A percentile compares a stretch with the other conserved stretches of the same genome.
These are phyloP conservation scores for Kingdonia uniflora DNA, from an alignment of 164 flowering plant species.

Conservation along the genomic window DNA sequence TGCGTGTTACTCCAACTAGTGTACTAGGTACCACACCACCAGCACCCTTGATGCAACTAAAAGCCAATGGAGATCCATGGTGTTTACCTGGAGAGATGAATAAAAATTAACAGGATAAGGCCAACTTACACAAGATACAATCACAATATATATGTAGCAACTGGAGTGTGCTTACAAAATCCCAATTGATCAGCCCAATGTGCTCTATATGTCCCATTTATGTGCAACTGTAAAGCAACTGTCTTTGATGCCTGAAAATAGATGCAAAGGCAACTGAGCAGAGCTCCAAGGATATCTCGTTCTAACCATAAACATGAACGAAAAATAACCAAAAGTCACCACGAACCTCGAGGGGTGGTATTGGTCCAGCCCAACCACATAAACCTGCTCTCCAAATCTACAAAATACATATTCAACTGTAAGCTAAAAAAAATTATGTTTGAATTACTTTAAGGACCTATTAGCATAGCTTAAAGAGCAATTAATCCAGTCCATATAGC, in stretches of 20 bases:
- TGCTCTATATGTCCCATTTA: conserved; percentile 90
- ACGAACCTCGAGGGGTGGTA: conserved; percentile 86
- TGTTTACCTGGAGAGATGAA: conserved; percentile 41
- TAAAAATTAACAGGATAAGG: conserved; percentile 1
- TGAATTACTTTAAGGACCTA: conserved; percentile 4
- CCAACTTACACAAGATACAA: neutral
- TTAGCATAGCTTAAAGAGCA: neutral
- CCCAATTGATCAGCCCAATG: conserved; percentile 93
- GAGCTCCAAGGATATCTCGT: neutral
- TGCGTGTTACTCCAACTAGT: conserved; percentile 60
- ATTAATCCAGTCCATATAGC: neutral
- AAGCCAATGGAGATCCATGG: conserved; percentile 65
- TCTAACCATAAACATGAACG: neutral
- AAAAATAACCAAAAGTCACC: neutral
- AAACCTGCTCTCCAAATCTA: conserved; percentile 91
- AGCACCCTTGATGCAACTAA: conserved; percentile 63
- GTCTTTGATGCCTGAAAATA: conserved; percentile 41
- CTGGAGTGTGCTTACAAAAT: conserved; percentile 42
- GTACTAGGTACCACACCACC: conserved; percentile 84
- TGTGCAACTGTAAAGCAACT: conserved; percentile 48
- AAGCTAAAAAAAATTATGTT: conserved; percentile 9
- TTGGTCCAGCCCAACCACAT: conserved; percentile 78
- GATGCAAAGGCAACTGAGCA: conserved; percentile 10
- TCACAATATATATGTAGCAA: neutral
- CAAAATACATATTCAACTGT: conserved; percentile 17